Evolutionary conservation across 2,329 filamentous ascomycete species (phyloP).

Genomic region (Penicillium crustosum): DNA sequence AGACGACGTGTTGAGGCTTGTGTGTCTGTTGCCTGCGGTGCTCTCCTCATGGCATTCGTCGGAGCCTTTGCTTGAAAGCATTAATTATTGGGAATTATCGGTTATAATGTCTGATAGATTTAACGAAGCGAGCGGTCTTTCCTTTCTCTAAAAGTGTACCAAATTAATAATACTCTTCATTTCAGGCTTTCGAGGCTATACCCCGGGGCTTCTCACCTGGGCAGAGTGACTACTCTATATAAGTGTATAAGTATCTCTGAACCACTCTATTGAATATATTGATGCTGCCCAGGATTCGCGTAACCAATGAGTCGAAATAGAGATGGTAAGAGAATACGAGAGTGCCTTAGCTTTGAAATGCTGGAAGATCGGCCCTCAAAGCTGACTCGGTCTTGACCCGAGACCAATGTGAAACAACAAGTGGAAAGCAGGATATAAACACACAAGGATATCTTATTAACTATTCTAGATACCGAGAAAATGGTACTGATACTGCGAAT

Average conservation of each 20-base stretch:
- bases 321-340: no score
- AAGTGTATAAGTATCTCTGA: no score
- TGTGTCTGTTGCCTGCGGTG: constrained; percentile 59
- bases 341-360: no score
- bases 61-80: constrained; percentile 60
- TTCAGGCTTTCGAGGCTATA: no score
- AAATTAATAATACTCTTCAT: not conserved
- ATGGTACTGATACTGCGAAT: constrained; percentile 1
- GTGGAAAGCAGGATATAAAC: not conserved
- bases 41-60: constrained; percentile 64
- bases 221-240: no score
- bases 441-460: constrained; percentile 13
- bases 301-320: no score
- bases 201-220: no score
- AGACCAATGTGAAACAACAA: not conserved
- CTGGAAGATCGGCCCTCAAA: no score
- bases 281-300: no score
- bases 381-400: no score
- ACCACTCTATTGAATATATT: no score
- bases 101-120: not conserved
- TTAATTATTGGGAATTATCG: not conserved
- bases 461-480: constrained; percentile 2
- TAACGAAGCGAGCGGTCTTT: not conserved
- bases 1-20: constrained; percentile 62
- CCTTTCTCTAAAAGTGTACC: not conserved